Percentiles rank a stretch among this genome's conserved stretches.
These are phyloP conservation scores for Apiospora hydei DNA, from an alignment of 2,329 filamentous ascomycete species.

Conservation along the genomic window DNA sequence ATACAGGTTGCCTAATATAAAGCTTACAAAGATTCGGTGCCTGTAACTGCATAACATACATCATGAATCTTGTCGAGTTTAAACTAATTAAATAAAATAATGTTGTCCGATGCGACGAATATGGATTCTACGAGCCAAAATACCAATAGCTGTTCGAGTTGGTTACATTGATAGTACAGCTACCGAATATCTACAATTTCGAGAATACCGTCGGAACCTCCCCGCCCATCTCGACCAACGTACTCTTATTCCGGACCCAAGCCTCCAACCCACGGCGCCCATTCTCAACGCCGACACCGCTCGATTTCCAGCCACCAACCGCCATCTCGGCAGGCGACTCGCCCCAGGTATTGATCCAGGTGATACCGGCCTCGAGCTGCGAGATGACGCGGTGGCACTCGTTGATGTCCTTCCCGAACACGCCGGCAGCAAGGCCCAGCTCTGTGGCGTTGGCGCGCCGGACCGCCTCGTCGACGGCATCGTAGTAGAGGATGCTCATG, in stretches of 20 bases:
- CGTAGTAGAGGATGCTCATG: conserved; percentile 80
- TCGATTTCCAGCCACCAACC: conserved; percentile 91
- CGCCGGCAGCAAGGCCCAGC: conserved; percentile 82
- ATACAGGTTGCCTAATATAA: too few relatives aligned
- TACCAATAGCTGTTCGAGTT: too few relatives aligned
- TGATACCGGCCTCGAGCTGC: conserved; percentile 82
- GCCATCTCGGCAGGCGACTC: conserved; percentile 92
- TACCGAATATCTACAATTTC: conserved; percentile 57
- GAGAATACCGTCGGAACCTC: conserved; percentile 75
- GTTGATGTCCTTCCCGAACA: conserved; percentile 80
- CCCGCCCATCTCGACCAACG: conserved; percentile 81
- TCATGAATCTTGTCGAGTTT: too few relatives aligned
- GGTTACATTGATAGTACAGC: background rate
- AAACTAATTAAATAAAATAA: too few relatives aligned
- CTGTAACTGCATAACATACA: too few relatives aligned
- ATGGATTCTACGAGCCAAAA: too few relatives aligned
- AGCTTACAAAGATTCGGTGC: too few relatives aligned
- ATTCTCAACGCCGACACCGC: conserved; percentile 87
- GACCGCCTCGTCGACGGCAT: conserved; percentile 73
- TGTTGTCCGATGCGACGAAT: too few relatives aligned
- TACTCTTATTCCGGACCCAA: conserved; percentile 89
- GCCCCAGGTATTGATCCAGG: conserved; percentile 95
- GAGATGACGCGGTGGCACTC: conserved; percentile 75
- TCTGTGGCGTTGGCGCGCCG: conserved; percentile 77
- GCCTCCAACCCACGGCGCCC: conserved; percentile 79